phyloP scores from a whole-genome alignment of 2,329 filamentous ascomycete species.

The Pochonia chlamydosporia region DNA sequence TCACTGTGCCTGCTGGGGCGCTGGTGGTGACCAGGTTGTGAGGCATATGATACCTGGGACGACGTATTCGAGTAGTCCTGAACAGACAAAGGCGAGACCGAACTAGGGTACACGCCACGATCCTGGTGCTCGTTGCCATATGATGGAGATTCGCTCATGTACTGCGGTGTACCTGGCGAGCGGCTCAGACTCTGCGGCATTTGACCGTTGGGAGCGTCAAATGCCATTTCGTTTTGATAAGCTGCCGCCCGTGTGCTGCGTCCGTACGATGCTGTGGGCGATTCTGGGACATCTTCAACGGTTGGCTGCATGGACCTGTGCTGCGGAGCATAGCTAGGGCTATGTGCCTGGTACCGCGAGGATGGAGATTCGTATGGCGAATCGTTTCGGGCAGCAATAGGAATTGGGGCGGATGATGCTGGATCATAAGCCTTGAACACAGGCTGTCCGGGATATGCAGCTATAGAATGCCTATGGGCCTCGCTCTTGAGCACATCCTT shows the following conservation, averaged over 20 bases:
- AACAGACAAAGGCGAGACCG: conserved; percentile 24
- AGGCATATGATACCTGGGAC: conserved; percentile 18
- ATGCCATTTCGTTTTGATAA: conserved; percentile 31
- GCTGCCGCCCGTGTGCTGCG: conserved; percentile 17
- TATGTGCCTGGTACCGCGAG: conserved; percentile 45
- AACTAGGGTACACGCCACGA: conserved; percentile 9
- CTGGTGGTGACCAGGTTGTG: conserved; percentile 23
- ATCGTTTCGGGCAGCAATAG: conserved; percentile 19
- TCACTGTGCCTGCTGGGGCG: conserved; percentile 29
- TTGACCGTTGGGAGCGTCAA: conserved; percentile 33
- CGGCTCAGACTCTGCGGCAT: conserved; percentile 39
- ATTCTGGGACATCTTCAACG: conserved; percentile 59
- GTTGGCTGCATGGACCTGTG: conserved; percentile 53
- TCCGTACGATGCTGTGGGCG: conserved; percentile 27
- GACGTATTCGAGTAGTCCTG: conserved; percentile 30
- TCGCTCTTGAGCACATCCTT: conserved; percentile 53
- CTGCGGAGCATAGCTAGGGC: conserved; percentile 39
- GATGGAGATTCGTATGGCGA: conserved; percentile 29
- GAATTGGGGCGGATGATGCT: conserved; percentile 31
- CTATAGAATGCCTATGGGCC: conserved; percentile 47
- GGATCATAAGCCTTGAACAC: conserved; percentile 47
- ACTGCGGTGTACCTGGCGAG: conserved; percentile 24
- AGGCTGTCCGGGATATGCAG: conserved; percentile 48
- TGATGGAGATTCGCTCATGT: conserved; percentile 16
- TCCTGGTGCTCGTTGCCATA: conserved; percentile 18